Percentiles rank a stretch among this genome's conserved stretches.
Evolutionary conservation across 306 rosid genomes (phyloP).

Genomic region (Abrus pulchellus): DNA sequence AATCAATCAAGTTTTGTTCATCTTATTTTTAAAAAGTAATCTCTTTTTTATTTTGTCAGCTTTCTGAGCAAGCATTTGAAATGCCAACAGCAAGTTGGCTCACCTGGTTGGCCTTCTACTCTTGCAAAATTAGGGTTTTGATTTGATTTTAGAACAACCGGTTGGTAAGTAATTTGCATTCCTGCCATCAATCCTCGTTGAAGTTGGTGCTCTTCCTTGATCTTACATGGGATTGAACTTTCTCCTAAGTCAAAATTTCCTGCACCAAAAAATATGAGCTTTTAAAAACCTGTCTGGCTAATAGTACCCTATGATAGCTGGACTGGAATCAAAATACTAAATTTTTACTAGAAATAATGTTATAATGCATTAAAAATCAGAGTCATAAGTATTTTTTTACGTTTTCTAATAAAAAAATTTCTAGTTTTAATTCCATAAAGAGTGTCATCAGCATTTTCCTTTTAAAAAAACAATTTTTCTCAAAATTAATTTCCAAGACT

Average conservation of each 20-base stretch:
- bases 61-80: background rate
- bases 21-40: background rate
- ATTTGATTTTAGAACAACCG: background rate
- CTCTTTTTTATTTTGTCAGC: background rate
- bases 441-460: too few relatives aligned
- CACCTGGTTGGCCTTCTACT: background rate
- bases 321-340: too few relatives aligned
- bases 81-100: background rate
- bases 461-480: background rate
- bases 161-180: background rate
- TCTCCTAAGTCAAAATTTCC: background rate
- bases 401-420: too few relatives aligned
- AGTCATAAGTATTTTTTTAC: too few relatives aligned
- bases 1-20: background rate
- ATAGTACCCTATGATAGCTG: too few relatives aligned
- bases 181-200: constrained; percentile 14
- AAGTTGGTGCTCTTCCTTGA: background rate
- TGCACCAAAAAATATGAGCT: background rate
- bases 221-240: background rate
- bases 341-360: background rate
- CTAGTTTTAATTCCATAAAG: too few relatives aligned
- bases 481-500: background rate
- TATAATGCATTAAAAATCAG: too few relatives aligned
- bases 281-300: background rate
- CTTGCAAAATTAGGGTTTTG: background rate